Conservation (phyloP, 768 basidiomycete species). For the Psilocybe subaeruginosa region DNA sequence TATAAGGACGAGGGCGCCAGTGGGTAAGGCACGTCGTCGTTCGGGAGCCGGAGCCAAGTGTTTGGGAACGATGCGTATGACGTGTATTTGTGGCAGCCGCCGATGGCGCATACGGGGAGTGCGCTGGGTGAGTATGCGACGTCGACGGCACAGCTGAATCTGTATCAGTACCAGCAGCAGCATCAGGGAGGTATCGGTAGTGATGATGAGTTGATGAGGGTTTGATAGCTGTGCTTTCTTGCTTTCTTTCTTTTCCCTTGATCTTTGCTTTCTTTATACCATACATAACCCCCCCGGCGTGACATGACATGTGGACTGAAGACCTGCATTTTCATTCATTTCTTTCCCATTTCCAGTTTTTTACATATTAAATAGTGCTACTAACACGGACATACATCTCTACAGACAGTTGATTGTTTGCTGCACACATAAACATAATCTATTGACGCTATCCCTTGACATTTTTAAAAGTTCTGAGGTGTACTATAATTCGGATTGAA, state of each 20-base stretch:
- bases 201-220: background rate
- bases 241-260: too few species aligned
- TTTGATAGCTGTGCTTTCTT: background rate
- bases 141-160: background rate
- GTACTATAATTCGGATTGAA: too few species aligned
- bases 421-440: background rate
- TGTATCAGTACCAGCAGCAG: background rate
- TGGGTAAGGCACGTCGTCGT: background rate
- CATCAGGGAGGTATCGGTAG: background rate
- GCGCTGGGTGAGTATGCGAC: background rate
- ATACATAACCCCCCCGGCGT: background rate
- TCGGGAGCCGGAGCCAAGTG: too few species aligned
- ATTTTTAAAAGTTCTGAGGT: too few species aligned
- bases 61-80: too few species aligned
- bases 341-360: too few species aligned
- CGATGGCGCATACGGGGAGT: background rate
- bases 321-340: background rate
- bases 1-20: constrained; percentile 18
- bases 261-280: background rate
- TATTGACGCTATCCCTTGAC: too few species aligned
- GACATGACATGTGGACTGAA: background rate
- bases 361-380: background rate
- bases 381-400: background rate
- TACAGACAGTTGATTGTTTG: background rate
- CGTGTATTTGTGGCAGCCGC: constrained; percentile 12